Evolutionary conservation across 2,329 filamentous ascomycete genomes (phyloP), one percentile per base, ranked within the genome.

Genomic region (Fusarium nisikadoi): DNA sequence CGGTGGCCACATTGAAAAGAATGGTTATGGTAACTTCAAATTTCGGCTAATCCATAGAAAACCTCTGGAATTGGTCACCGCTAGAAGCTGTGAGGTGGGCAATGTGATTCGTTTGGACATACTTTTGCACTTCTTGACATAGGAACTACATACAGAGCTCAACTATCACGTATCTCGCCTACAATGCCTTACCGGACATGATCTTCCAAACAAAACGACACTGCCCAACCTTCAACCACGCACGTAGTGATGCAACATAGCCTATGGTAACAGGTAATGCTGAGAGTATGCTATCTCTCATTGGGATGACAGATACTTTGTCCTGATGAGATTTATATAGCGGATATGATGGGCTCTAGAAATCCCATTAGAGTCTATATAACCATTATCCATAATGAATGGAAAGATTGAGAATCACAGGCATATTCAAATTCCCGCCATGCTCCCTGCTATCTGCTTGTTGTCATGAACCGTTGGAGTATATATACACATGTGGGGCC

Each of bases 401-500:
- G 12, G 17, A 27, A 36, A 53, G 7, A 53, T 8, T 36, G 17
- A 52, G 49, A 12, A 53, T 20, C 10, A 50, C 35, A 17, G 19
- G 33, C 33, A 35, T 53, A 9, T 29, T 27, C 14, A 6, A 38
- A 38, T 27, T 29, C n/a, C 33, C 10, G 20, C 17, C 33, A 39
- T 50, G n/a, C 27, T 29, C 27, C 7, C 33, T 29, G 17, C 25
- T 12, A 53, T 55, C 29, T 33, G 27, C 52, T 43, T 41, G 19
- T 53, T 23, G 27, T 55, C 36, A 25, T 62, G 27, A 42, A 54
- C n/a, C 29, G 27, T 38, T 49, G 54, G 39, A 57, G 41, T 47
- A 49, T 25, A 35, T 47, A 49, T 25, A 35, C 23, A 29, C 20
- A n/a, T 55, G 66, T 53, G 75, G 75, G 74, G 53, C 75, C 75